Evolutionary conservation across 306 rosid genomes (phyloP).

Genomic region (Acacia melanoxylon): DNA sequence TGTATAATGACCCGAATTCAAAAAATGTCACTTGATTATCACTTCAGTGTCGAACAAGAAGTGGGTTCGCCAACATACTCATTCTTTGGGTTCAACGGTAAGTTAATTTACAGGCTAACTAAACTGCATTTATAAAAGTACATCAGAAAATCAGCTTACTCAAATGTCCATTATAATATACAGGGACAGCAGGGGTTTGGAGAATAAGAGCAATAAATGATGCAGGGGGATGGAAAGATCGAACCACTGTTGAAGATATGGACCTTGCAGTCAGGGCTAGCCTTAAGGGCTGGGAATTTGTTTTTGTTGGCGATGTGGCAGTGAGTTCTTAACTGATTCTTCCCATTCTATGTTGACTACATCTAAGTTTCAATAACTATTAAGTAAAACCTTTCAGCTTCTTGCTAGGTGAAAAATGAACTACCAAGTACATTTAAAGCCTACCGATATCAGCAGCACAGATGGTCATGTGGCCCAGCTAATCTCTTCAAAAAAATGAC

Average conservation of each 20-base stretch:
- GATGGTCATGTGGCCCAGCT: slow-evolving; percentile 62
- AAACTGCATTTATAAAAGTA: slow-evolving; percentile 21
- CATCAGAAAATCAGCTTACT: slow-evolving; percentile 18
- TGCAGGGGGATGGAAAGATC: slow-evolving; percentile 70
- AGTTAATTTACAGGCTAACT: slow-evolving; percentile 23
- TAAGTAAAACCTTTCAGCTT: background rate
- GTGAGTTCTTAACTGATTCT: slow-evolving; percentile 37
- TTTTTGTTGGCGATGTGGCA: slow-evolving; percentile 50
- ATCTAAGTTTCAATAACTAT: slow-evolving; percentile 23
- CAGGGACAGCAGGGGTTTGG: slow-evolving; percentile 65
- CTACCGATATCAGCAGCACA: slow-evolving; percentile 50
- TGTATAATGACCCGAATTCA: slow-evolving; percentile 58
- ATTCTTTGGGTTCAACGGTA: slow-evolving; percentile 67
- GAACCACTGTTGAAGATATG: slow-evolving; percentile 66
- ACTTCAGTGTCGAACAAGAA: slow-evolving; percentile 63
- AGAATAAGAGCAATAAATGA: slow-evolving; percentile 50
- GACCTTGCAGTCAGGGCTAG: slow-evolving; percentile 64
- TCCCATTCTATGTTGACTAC: background rate
- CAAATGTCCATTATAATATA: slow-evolving; percentile 24
- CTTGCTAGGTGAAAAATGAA: slow-evolving; percentile 58
- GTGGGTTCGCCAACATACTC: slow-evolving; percentile 61
- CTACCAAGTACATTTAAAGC: slow-evolving; percentile 59
- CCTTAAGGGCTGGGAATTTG: slow-evolving; percentile 58
- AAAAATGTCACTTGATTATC: slow-evolving; percentile 66
- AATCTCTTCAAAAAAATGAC: slow-evolving; percentile 58